Evolutionary conservation across 495 filamentous ascomycete species (phyloP).

Genomic region (Achaetomiella virescens): DNA sequence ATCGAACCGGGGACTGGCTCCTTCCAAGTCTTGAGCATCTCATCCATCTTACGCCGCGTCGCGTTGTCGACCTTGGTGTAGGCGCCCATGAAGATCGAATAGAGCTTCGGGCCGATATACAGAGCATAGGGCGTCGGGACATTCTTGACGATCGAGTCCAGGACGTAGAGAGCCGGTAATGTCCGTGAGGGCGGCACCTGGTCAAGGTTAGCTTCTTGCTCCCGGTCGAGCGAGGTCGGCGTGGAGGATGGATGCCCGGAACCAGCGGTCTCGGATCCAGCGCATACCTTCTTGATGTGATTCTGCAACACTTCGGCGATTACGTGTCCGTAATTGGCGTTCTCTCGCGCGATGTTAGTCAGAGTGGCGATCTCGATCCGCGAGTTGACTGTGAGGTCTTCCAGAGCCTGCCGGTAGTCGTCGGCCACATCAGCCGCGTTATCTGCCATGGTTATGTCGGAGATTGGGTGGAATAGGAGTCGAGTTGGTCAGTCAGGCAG

Average conservation of each 20-base stretch:
- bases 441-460: slow-evolving; percentile 54
- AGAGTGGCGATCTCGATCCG: slow-evolving; percentile 90
- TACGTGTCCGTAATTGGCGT: slow-evolving; percentile 84
- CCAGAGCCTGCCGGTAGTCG: slow-evolving; percentile 88
- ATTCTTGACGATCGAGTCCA: slow-evolving; percentile 98
- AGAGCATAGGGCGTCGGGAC: slow-evolving; percentile 95
- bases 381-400: slow-evolving; percentile 83
- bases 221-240: not conserved
- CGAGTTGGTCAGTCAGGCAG: not conserved
- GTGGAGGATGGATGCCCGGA: not conserved
- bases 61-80: slow-evolving; percentile 77
- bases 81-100: slow-evolving; percentile 90
- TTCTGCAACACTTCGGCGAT: slow-evolving; percentile 85
- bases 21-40: slow-evolving; percentile 98
- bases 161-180: slow-evolving; percentile 90
- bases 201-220: slow-evolving; percentile 7
- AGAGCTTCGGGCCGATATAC: slow-evolving; percentile 86
- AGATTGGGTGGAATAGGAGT: not conserved
- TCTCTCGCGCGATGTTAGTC: slow-evolving; percentile 93
- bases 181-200: slow-evolving; percentile 83
- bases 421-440: slow-evolving; percentile 85
- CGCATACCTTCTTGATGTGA: slow-evolving; percentile 85
- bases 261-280: slow-evolving; percentile 1
- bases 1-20: slow-evolving; percentile 88
- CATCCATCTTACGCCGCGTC: slow-evolving; percentile 85